Conservation (phyloP, 345 rosid genomes). For the Heritiera fomes region DNA sequence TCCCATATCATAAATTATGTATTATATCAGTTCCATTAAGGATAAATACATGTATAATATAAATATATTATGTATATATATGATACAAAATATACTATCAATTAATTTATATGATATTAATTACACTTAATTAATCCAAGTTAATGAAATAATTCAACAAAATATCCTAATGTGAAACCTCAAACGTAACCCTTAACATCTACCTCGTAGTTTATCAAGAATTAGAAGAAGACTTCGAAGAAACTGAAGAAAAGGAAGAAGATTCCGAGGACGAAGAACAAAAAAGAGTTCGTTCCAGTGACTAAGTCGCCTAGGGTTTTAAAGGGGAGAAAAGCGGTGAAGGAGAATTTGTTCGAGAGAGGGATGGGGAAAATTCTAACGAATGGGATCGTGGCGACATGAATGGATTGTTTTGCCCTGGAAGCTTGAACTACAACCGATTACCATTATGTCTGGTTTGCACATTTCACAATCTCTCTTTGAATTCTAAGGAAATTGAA, state of each 20-base stretch:
- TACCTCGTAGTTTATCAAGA: too few relatives aligned
- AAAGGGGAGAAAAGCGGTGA: slow-evolving; percentile 37
- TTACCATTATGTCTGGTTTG: slow-evolving; percentile 70
- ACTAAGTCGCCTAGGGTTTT: slow-evolving; percentile 35
- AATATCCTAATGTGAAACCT: too few relatives aligned
- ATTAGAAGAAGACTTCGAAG: too few relatives aligned
- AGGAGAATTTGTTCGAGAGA: slow-evolving; percentile 33
- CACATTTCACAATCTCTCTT: neutral
- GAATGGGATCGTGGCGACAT: slow-evolving; percentile 49
- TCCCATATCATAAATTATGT: too few relatives aligned
- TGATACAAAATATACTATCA: too few relatives aligned
- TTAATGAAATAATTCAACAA: too few relatives aligned
- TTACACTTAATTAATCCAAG: too few relatives aligned
- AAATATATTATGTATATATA: too few relatives aligned
- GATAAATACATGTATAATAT: too few relatives aligned
- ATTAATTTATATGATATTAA: too few relatives aligned
- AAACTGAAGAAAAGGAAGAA: neutral
- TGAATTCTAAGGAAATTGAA: neutral
- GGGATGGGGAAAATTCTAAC: slow-evolving; percentile 32
- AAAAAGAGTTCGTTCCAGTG: slow-evolving; percentile 35
- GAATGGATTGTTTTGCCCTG: slow-evolving; percentile 53
- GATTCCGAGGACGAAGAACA: slow-evolving; percentile 20
- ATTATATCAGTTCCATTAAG: too few relatives aligned
- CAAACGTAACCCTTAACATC: too few relatives aligned
- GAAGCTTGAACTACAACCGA: slow-evolving; percentile 70